Evolutionary conservation across 352 stramenopile genomes (phyloP).

Genomic region (Phytopythium kandeliae): DNA sequence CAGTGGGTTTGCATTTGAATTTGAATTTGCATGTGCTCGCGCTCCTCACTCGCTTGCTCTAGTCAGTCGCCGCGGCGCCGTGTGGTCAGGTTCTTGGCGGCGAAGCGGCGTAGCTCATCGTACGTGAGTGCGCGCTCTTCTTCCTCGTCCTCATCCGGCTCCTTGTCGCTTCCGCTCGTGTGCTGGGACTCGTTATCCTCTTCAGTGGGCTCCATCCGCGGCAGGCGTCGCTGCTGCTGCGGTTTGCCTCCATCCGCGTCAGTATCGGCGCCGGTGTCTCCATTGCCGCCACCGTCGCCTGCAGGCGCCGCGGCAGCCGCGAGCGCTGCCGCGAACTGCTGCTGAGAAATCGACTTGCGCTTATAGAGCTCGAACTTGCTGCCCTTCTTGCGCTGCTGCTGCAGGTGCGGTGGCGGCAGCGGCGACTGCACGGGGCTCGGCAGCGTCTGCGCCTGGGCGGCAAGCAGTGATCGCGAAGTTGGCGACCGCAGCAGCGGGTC

Average conservation of each 20-base stretch:
- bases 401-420: constrained; percentile 11
- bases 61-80: background rate
- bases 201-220: background rate
- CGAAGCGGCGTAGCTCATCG: constrained; percentile 62
- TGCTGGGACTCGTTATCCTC: constrained; percentile 12
- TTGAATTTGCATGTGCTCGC: no score
- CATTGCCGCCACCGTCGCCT: background rate
- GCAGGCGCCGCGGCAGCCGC: constrained; percentile 6
- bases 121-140: constrained; percentile 69
- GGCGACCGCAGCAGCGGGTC: background rate
- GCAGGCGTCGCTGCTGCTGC: background rate
- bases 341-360: constrained; percentile 33
- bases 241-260: no score
- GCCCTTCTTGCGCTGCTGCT: constrained; percentile 26
- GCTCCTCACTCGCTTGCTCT: no score
- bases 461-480: constrained; percentile 1
- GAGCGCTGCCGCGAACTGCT: constrained; percentile 34
- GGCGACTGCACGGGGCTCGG: constrained; percentile 2
- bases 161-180: constrained; percentile 5
- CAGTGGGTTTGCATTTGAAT: no score
- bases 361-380: constrained; percentile 29
- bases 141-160: constrained; percentile 45
- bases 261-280: background rate
- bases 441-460: background rate
- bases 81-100: constrained; percentile 41